Conservation (phyloP, 768 basidiomycete genomes). For the Mycena leptocephala region DNA sequence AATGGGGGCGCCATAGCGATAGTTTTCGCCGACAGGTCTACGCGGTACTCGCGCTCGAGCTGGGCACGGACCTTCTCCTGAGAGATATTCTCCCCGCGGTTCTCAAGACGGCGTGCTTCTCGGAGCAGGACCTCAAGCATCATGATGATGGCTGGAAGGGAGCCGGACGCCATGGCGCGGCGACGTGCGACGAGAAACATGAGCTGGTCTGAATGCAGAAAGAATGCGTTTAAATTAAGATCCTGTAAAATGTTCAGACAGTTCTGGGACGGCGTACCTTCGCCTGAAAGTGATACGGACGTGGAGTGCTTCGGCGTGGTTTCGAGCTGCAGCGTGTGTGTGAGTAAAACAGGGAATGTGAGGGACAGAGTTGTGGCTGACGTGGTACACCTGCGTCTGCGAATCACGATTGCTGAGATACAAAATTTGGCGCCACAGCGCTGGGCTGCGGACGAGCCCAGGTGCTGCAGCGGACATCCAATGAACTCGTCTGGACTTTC, state of each 20-base stretch:
- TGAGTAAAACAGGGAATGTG: not conserved
- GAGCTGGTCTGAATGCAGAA: not conserved
- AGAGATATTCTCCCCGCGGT: slow-evolving; percentile 1
- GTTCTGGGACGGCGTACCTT: not conserved
- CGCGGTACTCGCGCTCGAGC: slow-evolving; percentile 12
- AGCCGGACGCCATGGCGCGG: slow-evolving; percentile 8
- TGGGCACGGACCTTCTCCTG: slow-evolving; percentile 7
- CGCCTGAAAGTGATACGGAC: not conserved
- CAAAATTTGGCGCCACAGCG: slow-evolving; percentile 11
- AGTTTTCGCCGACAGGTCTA: slow-evolving; percentile 4
- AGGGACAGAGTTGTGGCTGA: not conserved
- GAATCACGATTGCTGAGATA: slow-evolving; percentile 6
- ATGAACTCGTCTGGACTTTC: not conserved
- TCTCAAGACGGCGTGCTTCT: slow-evolving; percentile 7
- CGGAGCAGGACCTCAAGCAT: slow-evolving; percentile 2
- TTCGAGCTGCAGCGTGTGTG: not conserved
- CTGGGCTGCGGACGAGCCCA: not conserved
- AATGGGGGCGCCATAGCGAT: slow-evolving; percentile 6
- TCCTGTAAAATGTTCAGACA: not conserved
- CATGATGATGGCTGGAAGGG: slow-evolving; percentile 4
- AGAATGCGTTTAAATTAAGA: not conserved
- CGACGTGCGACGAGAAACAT: slow-evolving; percentile 8
- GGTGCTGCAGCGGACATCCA: not conserved
- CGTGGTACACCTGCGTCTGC: slow-evolving; percentile 4
- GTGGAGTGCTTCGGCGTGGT: not conserved